These are phyloP conservation scores for Penicillium simplicissimum DNA, from an alignment of 495 filamentous ascomycete species.

Conservation along the genomic window DNA sequence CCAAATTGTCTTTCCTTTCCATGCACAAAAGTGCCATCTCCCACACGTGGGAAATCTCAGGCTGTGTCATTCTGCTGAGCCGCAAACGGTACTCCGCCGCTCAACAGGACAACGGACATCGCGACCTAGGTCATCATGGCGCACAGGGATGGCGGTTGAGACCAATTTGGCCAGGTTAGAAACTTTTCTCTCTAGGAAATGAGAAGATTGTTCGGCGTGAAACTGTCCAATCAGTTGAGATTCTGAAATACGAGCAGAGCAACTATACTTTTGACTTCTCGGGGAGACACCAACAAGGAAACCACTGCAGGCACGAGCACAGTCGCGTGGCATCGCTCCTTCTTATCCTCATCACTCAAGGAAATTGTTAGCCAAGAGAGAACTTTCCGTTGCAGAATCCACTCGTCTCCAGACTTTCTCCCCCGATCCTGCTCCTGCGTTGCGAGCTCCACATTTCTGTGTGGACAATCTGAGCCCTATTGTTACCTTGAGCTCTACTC, in stretches of 20 bases:
- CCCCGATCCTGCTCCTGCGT: background rate
- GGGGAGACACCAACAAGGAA: background rate
- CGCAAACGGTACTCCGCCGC: conserved; percentile 14
- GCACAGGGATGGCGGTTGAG: background rate
- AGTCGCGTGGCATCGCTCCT: conserved; percentile 1
- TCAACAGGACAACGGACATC: conserved; percentile 3
- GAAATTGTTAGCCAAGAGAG: background rate
- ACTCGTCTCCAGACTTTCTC: background rate
- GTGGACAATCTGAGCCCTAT: background rate
- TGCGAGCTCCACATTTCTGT: conserved; percentile 12
- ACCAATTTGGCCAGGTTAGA: background rate
- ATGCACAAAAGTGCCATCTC: background rate
- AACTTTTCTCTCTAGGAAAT: too few species aligned
- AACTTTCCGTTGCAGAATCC: background rate
- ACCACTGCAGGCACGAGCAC: background rate
- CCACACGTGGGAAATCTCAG: conserved; percentile 14
- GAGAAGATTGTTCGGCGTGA: background rate
- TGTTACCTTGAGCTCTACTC: background rate
- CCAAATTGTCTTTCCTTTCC: background rate
- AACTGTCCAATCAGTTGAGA: background rate
- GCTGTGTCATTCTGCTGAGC: background rate
- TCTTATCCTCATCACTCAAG: background rate
- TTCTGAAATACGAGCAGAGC: background rate
- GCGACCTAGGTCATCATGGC: conserved; percentile 5
- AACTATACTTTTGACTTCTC: background rate